Evolutionary conservation across 768 basidiomycete species (phyloP), one percentile per base, ranked within the genome.

Genomic region (Amanita brunnescens): DNA sequence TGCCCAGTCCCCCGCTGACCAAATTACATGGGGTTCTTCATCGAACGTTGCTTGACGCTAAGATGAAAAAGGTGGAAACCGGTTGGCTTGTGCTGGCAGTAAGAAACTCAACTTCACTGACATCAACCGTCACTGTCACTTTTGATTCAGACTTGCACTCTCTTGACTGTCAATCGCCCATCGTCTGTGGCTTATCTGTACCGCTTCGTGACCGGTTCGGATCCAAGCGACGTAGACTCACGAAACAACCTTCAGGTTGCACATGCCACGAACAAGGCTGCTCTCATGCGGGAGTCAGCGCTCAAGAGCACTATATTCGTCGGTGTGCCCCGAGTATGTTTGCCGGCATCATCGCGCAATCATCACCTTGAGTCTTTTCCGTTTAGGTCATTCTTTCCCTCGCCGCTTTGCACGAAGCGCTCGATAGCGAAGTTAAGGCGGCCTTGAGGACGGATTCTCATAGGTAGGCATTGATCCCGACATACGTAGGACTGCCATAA

Each of bases 241-340:
- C 65, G 69, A 55, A 64, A 64, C 39, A 61, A 57, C 53, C 69
- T 77, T 56, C 61, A 73, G 66, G 54, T 81, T 49, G 64, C 75
- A 54, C 78, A 76, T 54, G 81, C 83, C 46, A 73, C 86, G 53
- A 77, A 79, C 66, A 83, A 76, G 63, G 88, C 87, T 55, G 87
- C 89, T 57, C 64, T 91, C 57, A 92, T 95, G 80, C 78, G 92
- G 40, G 92, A 95, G 71, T 80, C 88, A 26, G 88, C 87, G 26
- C 62, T 95, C 64, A 95, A 95, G 71, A 91, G 89, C 62, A 79
- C 81, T 61, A 87, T 92, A 59, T 93, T 95, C 62, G 80, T 91
- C 50, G 89, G 90, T 40, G 87, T 91, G 49, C 88, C 90, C 58
- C 76, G 87, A 64, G 88, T 89, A 63, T 71, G 81, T 67, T 35